Base-by-base conservation (phyloP, 208 protist species). In the Leishmania mexicana region DNA sequence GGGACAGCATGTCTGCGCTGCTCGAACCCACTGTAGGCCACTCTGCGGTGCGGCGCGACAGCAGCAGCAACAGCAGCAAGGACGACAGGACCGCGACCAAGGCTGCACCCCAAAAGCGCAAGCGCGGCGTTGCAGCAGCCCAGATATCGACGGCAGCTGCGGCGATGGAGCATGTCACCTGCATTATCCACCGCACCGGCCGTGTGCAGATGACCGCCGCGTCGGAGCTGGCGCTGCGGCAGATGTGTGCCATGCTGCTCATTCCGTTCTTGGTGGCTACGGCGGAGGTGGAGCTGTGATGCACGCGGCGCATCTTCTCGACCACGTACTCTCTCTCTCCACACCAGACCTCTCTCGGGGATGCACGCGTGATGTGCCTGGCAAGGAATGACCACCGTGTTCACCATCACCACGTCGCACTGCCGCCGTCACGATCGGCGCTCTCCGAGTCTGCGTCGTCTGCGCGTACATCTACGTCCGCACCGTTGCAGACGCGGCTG, bases 231-330 rank as follows among this genome's bases (percentile, higher is more conserved):
- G 83, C 83, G 0, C 57, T 86, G 38, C 72, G 47, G 24, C 83
- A 86, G 58, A n/a, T 86, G 64, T 79, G 73, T 19, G 78, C 65
- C 3, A 49, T 65, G 58, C 51, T 86, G 73, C 54, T 86, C 1
- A 76, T 86, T 28, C 83, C 83, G 0, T 86, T 86, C 65, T 28
- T 86, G 3, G 78, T 86, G 21, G 83, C 83, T 1, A 86, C 83
- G 1, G 83, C 83, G 10, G 75, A 87, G 15, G 28, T 87, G 68
- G 42, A 53, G 45, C 19, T 73, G n/a, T 78, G 57, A 68, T 53
- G 68, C 19, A 47, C 42, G 57, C 47, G 47, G 28, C 28, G 45
- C n/a, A 51, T 13, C 40, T 49, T 60, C 17, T 5, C 31, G 35
- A 40, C 15, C n/a, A 38, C 72, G 6, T 28, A 40, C 17, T 19